Evolutionary conservation across 129 eudicot genomes (phyloP), one percentile per base, ranked within the genome.

Genomic region (Heracleum sosnowskyi): DNA sequence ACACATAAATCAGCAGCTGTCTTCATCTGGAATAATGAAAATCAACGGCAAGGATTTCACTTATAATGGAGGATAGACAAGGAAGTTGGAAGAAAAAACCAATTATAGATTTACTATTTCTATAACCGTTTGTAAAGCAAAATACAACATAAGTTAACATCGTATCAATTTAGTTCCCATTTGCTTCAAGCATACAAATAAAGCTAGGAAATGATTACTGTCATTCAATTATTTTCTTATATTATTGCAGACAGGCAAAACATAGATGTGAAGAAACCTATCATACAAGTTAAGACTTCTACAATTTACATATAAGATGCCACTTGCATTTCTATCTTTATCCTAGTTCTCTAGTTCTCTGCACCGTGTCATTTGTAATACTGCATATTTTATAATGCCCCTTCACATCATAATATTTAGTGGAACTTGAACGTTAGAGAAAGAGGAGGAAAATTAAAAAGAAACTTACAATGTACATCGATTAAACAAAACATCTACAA

Each of bases 1-100:
- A 91, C 91, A 62, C 98, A 94, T 78, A 85, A 87, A 90, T 94
- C 98, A 69, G 98, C 98, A 15, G 98, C 98, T 31, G 98, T 94
- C 87, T 94, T 94, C 89, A 94, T 82, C 98, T 94, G 91, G 47
- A 28, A 87, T 35, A 74, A 76, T 70, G 45, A 78, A 24, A 64
- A 82, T 31, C n/a, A 24, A 31, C 75, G n/a, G 41, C 42, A 40
- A 78, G 31, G 20, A 68, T 47, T 28, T 78, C 31, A 66, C 39
- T 26, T 10, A 72, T 26, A 24, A 72, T 16, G 4, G 37, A 18
- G 17, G 57, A 63, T 44, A 57, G 35, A 34, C 3, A n/a, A 53
- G 34, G 29, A n/a, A 42, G 2, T 47, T 63, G 20, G 35, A 31
- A 31, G 2, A 11, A 36, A 37, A 36, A 44, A 63, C 2, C 24